Evolutionary conservation across 202 grass and related monocot species (phyloP).

Genomic region (Setaria italica): DNA sequence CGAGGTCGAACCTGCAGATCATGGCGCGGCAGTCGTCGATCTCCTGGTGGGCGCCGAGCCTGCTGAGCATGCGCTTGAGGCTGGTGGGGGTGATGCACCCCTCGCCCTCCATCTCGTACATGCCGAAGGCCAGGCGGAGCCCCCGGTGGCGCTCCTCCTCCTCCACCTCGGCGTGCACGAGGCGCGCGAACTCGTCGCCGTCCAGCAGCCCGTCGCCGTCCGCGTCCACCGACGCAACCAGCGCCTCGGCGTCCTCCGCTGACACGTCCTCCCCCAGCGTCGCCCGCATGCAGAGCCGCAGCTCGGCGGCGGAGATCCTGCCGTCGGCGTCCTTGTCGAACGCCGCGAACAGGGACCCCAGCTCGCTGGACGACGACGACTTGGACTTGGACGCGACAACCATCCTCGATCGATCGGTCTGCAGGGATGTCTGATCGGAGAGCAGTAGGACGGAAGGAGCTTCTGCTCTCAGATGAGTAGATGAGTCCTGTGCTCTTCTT

Average conservation of each 20-base stretch:
- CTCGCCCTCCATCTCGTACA: slow-evolving; percentile 68
- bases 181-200: slow-evolving; percentile 58
- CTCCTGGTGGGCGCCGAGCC: slow-evolving; percentile 50
- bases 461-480: not conserved
- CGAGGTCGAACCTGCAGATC: slow-evolving; percentile 60
- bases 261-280: slow-evolving; percentile 49
- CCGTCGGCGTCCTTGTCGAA: slow-evolving; percentile 49
- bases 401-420: slow-evolving; percentile 14
- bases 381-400: not conserved
- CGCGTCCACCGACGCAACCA: slow-evolving; percentile 54
- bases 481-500: not conserved
- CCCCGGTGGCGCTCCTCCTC: slow-evolving; percentile 25
- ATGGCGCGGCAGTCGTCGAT: slow-evolving; percentile 62
- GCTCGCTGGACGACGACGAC: not conserved
- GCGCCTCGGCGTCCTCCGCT: slow-evolving; percentile 52
- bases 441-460: too few species aligned
- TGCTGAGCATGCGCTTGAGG: slow-evolving; percentile 61
- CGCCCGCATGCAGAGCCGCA: slow-evolving; percentile 44
- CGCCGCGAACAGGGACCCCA: slow-evolving; percentile 27
- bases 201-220: slow-evolving; percentile 65
- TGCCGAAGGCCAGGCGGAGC: slow-evolving; percentile 54
- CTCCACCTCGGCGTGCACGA: not conserved
- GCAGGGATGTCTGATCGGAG: too few species aligned
- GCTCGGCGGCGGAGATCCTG: slow-evolving; percentile 40
- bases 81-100: slow-evolving; percentile 74